Evolutionary conservation across 768 basidiomycete genomes (phyloP), one percentile per base, ranked within the genome.

Genomic region (Xerocomellus amylosporus): DNA sequence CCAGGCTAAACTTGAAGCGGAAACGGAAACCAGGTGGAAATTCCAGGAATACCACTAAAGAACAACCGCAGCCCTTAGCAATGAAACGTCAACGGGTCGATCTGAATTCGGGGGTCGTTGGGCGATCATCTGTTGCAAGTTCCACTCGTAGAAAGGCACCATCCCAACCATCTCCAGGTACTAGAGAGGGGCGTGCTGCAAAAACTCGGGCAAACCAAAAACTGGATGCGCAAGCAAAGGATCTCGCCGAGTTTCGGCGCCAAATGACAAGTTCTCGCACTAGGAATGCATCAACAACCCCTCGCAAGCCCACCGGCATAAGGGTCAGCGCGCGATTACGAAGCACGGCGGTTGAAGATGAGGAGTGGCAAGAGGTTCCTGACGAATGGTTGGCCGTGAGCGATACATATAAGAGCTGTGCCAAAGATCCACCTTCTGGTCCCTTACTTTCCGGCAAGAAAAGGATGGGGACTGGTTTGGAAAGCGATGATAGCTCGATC

Each of bases 361-460:
- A 75, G 4, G 86, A 82, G 60, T 93, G 90, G 91, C 88, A 93
- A 69, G 76, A 81, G 52, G 79, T 93, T 24, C 91, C 90, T 0
- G 79, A 85, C 9, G 89, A 89, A 63, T 92, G 89, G 90, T 63
- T 77, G 51, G 58, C 41, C 39, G 36, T 8, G 52, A 61, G 50
- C 42, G 64, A 64, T 47, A 58, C 59, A 54, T 57, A 48, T 47
- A 60, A 61, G 45, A 39, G 15, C 49, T 38, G 31, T 50, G 54
- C 8, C 54, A 71, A 55, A 49, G 55, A 51, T 40, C 9, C 44
- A 33, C 19, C 54, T 36, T 30, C 54, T 17, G 24, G 40, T 31
- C 53, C 50, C 55, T 54, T 58, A 38, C 45, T 17, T 28, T 55
- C 36, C 36, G 33, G 43, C 47, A 58, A 58, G 49, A 45, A 50